Base-by-base conservation (phyloP, 2,329 filamentous ascomycete genomes). In the Colletotrichum melonis region DNA sequence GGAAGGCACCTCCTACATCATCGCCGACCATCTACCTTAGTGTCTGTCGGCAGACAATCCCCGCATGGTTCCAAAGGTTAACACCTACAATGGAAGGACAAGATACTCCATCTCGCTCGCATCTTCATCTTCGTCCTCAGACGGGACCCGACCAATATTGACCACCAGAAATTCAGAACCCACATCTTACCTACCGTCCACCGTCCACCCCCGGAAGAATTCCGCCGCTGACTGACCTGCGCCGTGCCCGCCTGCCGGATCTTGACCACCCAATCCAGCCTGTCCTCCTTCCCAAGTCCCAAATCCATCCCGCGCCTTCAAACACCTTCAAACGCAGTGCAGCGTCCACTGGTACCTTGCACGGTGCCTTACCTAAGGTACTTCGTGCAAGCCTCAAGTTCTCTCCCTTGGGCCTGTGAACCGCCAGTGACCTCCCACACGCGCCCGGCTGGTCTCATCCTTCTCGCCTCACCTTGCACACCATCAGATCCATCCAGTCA, bases 211-310 rank as follows among this genome's bases (percentile, higher is more conserved):
- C 42, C 14, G 35, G 14, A 35, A 56, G 38, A 55, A 32, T 28
- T 14, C 35, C 42, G 52, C 64, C 69, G 55, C 46, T 67, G 68
- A 42, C 55, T 54, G 19, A 24, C 30, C 46, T 38, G 56, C 57
- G 52, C 69, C 64, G 57, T 58, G 64, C 65, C 69, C 49, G 64
- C 69, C 64, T 28, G 64, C 38, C 64, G 69, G 65, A 57, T 72
- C 64, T 69, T 58, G 9, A 63, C 55, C 46, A 68, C 69, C 63
- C 69, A 68, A 72, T 63, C 69, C 57, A 72, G 64, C 28, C 30
- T 52, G 26, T 68, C 35, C 57, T 72, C 58, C 63, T 71, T 55
- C 5, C 54, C 68, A 24, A 67, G 46, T 66, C 55, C 30, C 60
- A 42, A 52, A 52, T 28, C 42, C 42, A 52, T 54, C 46, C 60